Base-by-base conservation (phyloP, 108 stramenopile genomes). In the Conticribra guillardii region DNA sequence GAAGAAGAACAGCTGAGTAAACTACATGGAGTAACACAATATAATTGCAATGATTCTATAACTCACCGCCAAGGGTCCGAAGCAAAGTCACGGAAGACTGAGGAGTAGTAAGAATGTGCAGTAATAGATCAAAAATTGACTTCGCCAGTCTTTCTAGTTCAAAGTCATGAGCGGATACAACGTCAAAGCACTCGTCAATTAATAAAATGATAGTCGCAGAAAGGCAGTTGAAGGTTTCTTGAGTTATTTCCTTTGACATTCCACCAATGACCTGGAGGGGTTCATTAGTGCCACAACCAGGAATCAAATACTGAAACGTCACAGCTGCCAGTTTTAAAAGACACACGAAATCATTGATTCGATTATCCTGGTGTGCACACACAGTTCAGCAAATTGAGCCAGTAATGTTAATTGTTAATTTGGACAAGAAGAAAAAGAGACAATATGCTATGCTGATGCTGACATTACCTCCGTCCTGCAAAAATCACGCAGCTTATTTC, bases 191-290 rank as follows among this genome's bases (percentile, higher is more conserved):
- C 53, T 92, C 94, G 33, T 92, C 94, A 46, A 95, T 76, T 24
- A 90, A 59, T 17, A 91, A 26, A 64, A 85, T 95, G 1, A 83
- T 78, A 22, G 90, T 65, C 23, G 91, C 94, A 57, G 88, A 92
- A n/a, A 95, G 75, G 18, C 89, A 89, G 68, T 92, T 95, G 71
- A 89, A 95, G 22, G 84, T 75, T 73, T 95, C 94, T 76, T 95
- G 94, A 1, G 87, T 74, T 8, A 95, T 56, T 54, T 80, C 79
- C 21, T 73, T 80, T 24, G 67, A 50, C 53, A 66, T 27, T 51
- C 67, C 71, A 33, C 67, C 79, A 9, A 80, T 45, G 17, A 68
- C 61, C 2, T 29, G 59, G 37, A 73, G 57, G 31, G 59, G 63
- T 49, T 69, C 55, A 23, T 54, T 47, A 47, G 30, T n/a, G 16